Conservation (phyloP, 768 basidiomycete genomes). For the Suillus bovinus region DNA sequence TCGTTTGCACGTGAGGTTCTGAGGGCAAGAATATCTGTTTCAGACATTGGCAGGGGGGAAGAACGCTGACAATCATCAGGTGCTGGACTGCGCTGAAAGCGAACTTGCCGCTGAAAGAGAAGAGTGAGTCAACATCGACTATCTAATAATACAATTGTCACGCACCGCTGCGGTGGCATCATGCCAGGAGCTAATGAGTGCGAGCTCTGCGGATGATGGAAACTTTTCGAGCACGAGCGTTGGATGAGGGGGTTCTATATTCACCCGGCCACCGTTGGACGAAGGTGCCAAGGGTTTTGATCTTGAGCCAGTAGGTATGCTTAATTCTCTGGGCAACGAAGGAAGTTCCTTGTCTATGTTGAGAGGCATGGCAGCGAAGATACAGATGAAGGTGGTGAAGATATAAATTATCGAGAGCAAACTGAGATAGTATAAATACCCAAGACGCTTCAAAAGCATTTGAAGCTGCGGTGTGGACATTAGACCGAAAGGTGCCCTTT, state of each 20-base stretch:
- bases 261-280: not conserved
- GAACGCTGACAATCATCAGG: constrained; percentile 4
- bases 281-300: not conserved
- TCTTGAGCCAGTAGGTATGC: not conserved
- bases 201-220: constrained; percentile 21
- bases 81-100: constrained; percentile 21
- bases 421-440: not conserved
- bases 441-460: not conserved
- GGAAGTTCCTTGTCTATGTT: constrained; percentile 26
- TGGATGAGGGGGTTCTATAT: constrained; percentile 16
- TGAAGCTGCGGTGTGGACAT: not conserved
- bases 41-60: constrained; percentile 15
- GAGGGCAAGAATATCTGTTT: not conserved
- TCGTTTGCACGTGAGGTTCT: constrained; percentile 5
- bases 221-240: constrained; percentile 19
- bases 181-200: constrained; percentile 26
- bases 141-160: constrained; percentile 8
- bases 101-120: constrained; percentile 19
- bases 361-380: constrained; percentile 12
- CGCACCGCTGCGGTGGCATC: constrained; percentile 24
- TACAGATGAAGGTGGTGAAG: not conserved
- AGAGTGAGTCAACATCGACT: not conserved
- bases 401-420: no score
- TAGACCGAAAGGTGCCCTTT: not conserved
- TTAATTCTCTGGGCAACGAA: constrained; percentile 16